phyloP scores from a whole-genome alignment of 495 filamentous ascomycete genomes.

The Penicillium angulare region DNA sequence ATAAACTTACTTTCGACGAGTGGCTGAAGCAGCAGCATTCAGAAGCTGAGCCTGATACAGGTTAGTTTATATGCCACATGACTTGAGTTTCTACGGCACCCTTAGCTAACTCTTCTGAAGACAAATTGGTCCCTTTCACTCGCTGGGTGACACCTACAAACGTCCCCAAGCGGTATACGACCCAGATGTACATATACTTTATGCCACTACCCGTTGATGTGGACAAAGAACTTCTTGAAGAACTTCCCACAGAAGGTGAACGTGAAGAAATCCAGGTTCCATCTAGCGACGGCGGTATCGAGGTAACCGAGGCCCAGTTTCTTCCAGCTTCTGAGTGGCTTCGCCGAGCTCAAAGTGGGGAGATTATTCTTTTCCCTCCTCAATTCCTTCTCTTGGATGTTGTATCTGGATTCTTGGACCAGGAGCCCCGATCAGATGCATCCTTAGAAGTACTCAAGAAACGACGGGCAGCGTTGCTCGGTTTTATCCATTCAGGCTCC shows the following conservation, averaged over 20 bases:
- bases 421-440: slow-evolving; percentile 30
- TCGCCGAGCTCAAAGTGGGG: slow-evolving; percentile 51
- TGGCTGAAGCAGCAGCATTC: slow-evolving; percentile 66
- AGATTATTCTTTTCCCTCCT: slow-evolving; percentile 86
- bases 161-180: slow-evolving; percentile 74
- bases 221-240: slow-evolving; percentile 28
- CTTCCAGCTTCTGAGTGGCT: slow-evolving; percentile 69
- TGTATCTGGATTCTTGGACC: slow-evolving; percentile 59
- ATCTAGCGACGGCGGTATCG: slow-evolving; percentile 79
- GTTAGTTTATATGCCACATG: slow-evolving; percentile 35
- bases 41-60: slow-evolving; percentile 62
- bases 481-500: slow-evolving; percentile 57
- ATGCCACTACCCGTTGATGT: slow-evolving; percentile 62
- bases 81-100: not conserved
- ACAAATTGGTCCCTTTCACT: slow-evolving; percentile 76
- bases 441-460: slow-evolving; percentile 45
- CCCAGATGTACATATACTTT: slow-evolving; percentile 96
- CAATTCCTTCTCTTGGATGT: slow-evolving; percentile 77
- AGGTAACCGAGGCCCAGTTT: slow-evolving; percentile 81
- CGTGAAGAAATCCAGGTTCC: slow-evolving; percentile 52
- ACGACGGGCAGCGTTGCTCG: slow-evolving; percentile 49
- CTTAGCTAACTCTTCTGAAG: slow-evolving; percentile 24
- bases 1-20: slow-evolving; percentile 57
- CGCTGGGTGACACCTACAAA: slow-evolving; percentile 83
- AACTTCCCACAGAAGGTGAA: slow-evolving; percentile 34